Percentiles rank a stretch among this genome's conserved stretches.
phyloP scores from a whole-genome alignment of 805 yeast species.

The Blastobotrys chiropterorum region DNA sequence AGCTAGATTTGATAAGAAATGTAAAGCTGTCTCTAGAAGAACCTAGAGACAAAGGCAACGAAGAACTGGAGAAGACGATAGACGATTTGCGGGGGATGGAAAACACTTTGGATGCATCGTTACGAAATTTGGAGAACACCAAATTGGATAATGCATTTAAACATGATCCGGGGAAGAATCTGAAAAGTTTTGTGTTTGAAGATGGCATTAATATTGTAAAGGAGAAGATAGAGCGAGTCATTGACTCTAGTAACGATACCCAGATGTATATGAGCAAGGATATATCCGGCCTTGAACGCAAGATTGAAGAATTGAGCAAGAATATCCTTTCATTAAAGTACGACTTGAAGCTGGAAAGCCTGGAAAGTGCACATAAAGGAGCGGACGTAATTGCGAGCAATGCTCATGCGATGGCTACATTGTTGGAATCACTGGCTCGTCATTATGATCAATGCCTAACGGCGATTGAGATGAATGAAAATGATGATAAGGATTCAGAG shows the following conservation, averaged over 20 bases:
- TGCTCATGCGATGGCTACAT: slow-evolving; percentile 64
- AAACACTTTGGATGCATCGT: slow-evolving; percentile 30
- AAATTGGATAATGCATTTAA: slow-evolving; percentile 33
- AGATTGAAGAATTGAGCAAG: slow-evolving; percentile 8
- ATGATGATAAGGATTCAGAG: slow-evolving; percentile 28
- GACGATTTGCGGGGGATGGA: slow-evolving; percentile 24
- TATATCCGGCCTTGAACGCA: slow-evolving; percentile 10
- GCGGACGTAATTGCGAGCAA: slow-evolving; percentile 24
- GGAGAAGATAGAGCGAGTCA: neutral
- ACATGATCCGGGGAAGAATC: slow-evolving; percentile 13
- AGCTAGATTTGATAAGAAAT: slow-evolving; percentile 38
- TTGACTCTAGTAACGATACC: slow-evolving; percentile 14
- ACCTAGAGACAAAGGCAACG: slow-evolving; percentile 9
- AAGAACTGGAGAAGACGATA: slow-evolving; percentile 19
- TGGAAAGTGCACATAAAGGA: slow-evolving; percentile 21
- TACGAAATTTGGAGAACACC: slow-evolving; percentile 33
- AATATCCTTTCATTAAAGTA: slow-evolving; percentile 15
- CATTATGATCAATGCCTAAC: slow-evolving; percentile 76
- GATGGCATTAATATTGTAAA: slow-evolving; percentile 27
- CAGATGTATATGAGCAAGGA: slow-evolving; percentile 29
- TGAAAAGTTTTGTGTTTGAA: slow-evolving; percentile 47
- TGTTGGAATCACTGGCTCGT: slow-evolving; percentile 64
- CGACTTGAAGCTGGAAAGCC: slow-evolving; percentile 20
- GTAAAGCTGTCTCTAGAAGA: slow-evolving; percentile 22
- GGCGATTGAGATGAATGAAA: slow-evolving; percentile 37